phyloP scores from a whole-genome alignment of 108 stramenopile genomes.

The Cyclotella baltica region DNA sequence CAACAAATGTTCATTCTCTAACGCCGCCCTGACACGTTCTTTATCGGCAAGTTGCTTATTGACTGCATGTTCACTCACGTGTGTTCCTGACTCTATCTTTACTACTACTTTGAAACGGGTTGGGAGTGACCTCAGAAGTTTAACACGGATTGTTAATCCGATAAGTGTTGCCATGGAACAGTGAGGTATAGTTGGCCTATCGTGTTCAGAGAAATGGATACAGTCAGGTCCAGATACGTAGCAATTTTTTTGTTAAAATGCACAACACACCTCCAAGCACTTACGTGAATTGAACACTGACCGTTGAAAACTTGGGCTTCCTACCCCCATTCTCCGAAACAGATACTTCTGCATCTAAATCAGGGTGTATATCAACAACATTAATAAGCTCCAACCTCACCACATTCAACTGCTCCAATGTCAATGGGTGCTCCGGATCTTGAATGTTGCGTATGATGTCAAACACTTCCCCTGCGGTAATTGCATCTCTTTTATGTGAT shows the following conservation, averaged over 20 bases:
- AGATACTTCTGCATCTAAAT: constrained; percentile 7
- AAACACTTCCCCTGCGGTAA: constrained; percentile 91
- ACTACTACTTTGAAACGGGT: constrained; percentile 90
- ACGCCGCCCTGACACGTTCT: constrained; percentile 97
- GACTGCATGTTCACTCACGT: constrained; percentile 94
- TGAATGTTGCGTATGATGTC: constrained; percentile 96
- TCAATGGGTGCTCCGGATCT: constrained; percentile 98
- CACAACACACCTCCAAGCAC: not conserved
- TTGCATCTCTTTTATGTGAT: constrained; percentile 46
- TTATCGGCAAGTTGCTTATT: constrained; percentile 99
- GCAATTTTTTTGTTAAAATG: not conserved
- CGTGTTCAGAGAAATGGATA: not conserved
- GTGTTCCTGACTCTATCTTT: constrained; percentile 93
- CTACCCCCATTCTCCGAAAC: not conserved
- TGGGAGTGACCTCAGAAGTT: constrained; percentile 92
- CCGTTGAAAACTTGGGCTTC: constrained; percentile 50
- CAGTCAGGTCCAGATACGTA: not conserved
- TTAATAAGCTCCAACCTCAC: constrained; percentile 82
- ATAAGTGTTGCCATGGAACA: constrained; percentile 99
- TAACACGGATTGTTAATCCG: constrained; percentile 95
- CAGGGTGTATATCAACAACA: constrained; percentile 57
- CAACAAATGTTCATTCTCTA: constrained; percentile 97
- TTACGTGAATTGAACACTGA: constrained; percentile 72
- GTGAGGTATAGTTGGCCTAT: constrained; percentile 94
- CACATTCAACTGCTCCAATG: constrained; percentile 97